These are phyloP conservation scores for Aspergillus nomiae DNA, from an alignment of 2,329 filamentous ascomycete species.

Conservation along the genomic window DNA sequence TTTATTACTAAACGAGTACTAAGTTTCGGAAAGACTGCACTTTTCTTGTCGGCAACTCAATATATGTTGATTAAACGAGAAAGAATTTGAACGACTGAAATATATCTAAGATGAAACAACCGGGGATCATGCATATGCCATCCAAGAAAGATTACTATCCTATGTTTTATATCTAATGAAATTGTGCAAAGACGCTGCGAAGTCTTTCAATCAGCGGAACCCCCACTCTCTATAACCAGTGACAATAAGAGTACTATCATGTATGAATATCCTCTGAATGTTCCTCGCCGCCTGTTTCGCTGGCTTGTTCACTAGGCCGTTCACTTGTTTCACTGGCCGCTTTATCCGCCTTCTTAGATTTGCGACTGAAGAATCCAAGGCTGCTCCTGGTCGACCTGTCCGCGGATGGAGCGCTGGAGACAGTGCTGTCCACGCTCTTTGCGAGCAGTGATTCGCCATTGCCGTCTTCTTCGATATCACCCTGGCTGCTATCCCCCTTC, in stretches of 20 bases:
- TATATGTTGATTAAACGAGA: background rate
- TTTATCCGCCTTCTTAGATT: slow-evolving; percentile 47
- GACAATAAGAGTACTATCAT: background rate
- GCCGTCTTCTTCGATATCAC: slow-evolving; percentile 48
- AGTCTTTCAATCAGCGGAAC: background rate
- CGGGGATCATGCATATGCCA: background rate
- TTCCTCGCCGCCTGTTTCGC: slow-evolving; percentile 37
- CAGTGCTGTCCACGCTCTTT: slow-evolving; percentile 46
- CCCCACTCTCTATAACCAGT: too few relatives aligned
- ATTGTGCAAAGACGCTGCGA: background rate
- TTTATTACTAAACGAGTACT: background rate
- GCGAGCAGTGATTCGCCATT: slow-evolving; percentile 43
- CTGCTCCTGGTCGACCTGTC: slow-evolving; percentile 48
- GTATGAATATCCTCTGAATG: slow-evolving; percentile 46
- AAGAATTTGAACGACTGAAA: background rate
- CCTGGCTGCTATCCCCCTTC: slow-evolving; percentile 46
- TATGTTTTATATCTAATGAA: slow-evolving; percentile 1
- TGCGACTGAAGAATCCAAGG: slow-evolving; percentile 51
- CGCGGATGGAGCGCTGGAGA: slow-evolving; percentile 43
- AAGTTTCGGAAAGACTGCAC: background rate
- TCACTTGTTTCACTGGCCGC: slow-evolving; percentile 46
- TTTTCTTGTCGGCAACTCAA: background rate
- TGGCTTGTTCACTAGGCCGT: slow-evolving; percentile 45
- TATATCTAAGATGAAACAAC: background rate
- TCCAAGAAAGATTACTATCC: slow-evolving; percentile 2